Evolutionary conservation across 371 early-diverging fungal species (phyloP), one percentile per base, ranked within the genome.

Genomic region (Mycotypha africana): DNA sequence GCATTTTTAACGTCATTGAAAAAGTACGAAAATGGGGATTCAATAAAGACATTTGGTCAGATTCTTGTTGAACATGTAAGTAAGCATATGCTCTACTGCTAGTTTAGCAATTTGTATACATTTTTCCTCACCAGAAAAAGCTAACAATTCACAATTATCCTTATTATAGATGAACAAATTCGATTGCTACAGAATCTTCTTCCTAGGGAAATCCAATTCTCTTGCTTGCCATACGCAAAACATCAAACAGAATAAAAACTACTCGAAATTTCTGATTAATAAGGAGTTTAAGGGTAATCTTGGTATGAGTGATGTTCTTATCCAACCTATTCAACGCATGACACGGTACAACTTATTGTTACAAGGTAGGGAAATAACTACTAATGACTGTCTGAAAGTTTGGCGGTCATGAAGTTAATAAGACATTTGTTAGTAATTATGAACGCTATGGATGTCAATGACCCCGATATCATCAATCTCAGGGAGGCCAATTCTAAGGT

Each of bases 241-340:
- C 15, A 45, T 37, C 25, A 58, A 49, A 17, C 47, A 50, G 11
- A 55, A 55, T 12, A 38, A 48, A 22, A 32, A 28, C 7, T 60
- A 55, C 25, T 25, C 22, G 1, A 51, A 51, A 28, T 55, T 51
- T 39, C 32, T 60, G 17, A n/a, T 55, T 11, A 51, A 45, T 17
- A 45, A 36, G n/a, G 15, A 31, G 21, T 11, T 53, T 6, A 37
- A 43, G 31, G 40, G 41, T 2, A 49, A 40, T 20, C 34, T 44
- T 5, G 55, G 45, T 7, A 41, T 63, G 35, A 47, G 19, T 15
- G 63, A 54, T 35, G 28, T 55, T 10, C 28, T 65, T 15, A 51
- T 49, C n/a, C 31, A 43, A 24, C 58, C 58, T 26, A 47, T 56
- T 14, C 60, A 65, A n/a, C 60, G 61, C 14, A 54, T 60, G 28